A percentile compares a stretch with the other conserved stretches of the same genome.
These are phyloP conservation scores for Cordyceps cateniannulata DNA, from an alignment of 2,329 filamentous ascomycete species.

Conservation along the genomic window DNA sequence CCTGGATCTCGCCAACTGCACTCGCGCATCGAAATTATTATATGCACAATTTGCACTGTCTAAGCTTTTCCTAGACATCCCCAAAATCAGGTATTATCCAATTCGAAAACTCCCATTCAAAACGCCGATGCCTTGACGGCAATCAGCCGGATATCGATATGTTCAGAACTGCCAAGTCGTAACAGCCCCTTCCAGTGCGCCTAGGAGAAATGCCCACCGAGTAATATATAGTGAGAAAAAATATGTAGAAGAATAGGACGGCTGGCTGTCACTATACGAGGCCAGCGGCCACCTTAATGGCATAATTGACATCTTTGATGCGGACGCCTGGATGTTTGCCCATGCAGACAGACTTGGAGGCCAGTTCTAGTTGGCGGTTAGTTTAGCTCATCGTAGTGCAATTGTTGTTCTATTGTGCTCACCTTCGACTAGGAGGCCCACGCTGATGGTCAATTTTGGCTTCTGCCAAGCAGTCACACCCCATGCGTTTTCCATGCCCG, in stretches of 20 bases:
- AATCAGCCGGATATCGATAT: background rate
- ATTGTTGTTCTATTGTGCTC: conserved; percentile 11
- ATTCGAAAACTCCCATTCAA: background rate
- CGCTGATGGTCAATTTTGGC: conserved; percentile 29
- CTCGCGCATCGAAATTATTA: background rate
- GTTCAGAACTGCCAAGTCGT: background rate
- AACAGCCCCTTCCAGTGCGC: background rate
- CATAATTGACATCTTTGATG: conserved; percentile 30
- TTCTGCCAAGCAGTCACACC: conserved; percentile 19
- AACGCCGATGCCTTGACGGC: background rate
- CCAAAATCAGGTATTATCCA: background rate
- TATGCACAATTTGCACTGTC: background rate
- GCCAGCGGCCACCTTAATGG: conserved; percentile 24
- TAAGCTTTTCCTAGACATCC: background rate
- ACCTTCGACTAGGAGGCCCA: conserved; percentile 29
- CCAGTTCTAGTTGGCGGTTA: conserved; percentile 26
- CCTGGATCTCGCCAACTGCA: background rate
- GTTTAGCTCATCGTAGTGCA: background rate
- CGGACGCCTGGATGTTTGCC: conserved; percentile 33
- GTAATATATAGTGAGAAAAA: background rate
- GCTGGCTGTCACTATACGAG: background rate
- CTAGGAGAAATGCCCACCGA: background rate
- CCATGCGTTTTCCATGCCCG: conserved; percentile 13
- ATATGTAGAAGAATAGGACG: background rate
- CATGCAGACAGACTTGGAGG: conserved; percentile 29